Conservation (phyloP, 2,329 filamentous ascomycete genomes). For the Zasmidium cellare region DNA sequence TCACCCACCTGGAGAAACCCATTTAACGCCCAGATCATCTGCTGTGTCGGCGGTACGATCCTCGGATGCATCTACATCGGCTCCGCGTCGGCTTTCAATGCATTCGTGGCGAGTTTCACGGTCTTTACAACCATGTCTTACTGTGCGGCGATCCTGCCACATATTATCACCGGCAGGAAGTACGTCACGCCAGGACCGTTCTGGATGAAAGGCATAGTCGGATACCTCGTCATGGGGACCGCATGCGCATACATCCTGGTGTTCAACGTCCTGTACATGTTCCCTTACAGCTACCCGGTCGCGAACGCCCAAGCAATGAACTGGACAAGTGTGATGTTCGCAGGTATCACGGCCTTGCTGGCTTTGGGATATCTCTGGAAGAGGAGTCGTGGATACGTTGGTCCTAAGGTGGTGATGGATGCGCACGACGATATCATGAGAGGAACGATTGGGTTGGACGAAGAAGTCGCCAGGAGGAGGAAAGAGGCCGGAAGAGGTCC, state of each 20-base stretch:
- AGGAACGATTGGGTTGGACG: constrained; percentile 24
- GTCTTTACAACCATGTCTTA: constrained; percentile 59
- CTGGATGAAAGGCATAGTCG: constrained; percentile 48
- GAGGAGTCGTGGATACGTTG: constrained; percentile 39
- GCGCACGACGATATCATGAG: constrained; percentile 28
- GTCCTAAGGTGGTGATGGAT: constrained; percentile 33
- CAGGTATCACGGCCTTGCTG: constrained; percentile 53
- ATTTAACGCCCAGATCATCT: constrained; percentile 56
- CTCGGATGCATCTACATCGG: constrained; percentile 67
- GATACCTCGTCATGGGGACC: constrained; percentile 56
- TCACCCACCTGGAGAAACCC: constrained; percentile 50
- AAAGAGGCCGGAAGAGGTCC: not conserved
- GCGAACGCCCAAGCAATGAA: constrained; percentile 50
- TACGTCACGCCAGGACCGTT: constrained; percentile 59
- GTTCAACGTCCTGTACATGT: constrained; percentile 66
- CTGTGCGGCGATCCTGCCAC: constrained; percentile 61
- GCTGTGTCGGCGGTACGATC: constrained; percentile 53
- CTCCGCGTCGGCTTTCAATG: constrained; percentile 66
- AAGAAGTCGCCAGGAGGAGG: not conserved
- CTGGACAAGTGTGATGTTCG: constrained; percentile 54
- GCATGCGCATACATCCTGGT: constrained; percentile 60
- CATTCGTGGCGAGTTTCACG: constrained; percentile 61
- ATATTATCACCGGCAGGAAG: constrained; percentile 40
- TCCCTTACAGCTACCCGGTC: constrained; percentile 50
- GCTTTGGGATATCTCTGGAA: constrained; percentile 47